A percentile compares a stretch with the other conserved stretches of the same genome.
These are phyloP conservation scores for Rubia peregrina DNA, from an alignment of 305 asterid species.

Conservation along the genomic window DNA sequence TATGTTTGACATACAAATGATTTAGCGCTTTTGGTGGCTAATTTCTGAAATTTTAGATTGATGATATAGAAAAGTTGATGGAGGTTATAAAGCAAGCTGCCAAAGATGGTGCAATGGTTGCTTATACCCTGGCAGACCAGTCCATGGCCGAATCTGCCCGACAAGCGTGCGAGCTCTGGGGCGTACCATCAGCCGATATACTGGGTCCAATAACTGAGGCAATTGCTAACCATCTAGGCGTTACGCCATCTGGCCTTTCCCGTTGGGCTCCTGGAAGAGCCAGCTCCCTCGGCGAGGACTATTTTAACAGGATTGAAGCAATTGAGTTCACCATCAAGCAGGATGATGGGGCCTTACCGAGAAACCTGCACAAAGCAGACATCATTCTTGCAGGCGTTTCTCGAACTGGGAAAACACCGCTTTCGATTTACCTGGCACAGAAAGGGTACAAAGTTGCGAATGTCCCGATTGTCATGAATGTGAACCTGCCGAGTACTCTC, in stretches of 20 bases:
- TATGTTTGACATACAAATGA: neutral
- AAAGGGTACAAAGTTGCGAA: constrained; percentile 93
- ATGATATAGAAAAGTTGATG: constrained; percentile 59
- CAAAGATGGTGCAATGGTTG: constrained; percentile 68
- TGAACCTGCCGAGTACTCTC: constrained; percentile 55
- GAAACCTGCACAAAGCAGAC: constrained; percentile 65
- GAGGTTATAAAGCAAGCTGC: constrained; percentile 74
- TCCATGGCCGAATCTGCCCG: constrained; percentile 62
- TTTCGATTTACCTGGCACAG: constrained; percentile 79
- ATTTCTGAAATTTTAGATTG: constrained; percentile 34
- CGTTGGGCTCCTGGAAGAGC: constrained; percentile 81
- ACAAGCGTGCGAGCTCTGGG: constrained; percentile 74
- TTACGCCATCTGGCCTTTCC: constrained; percentile 78
- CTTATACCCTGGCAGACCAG: constrained; percentile 68
- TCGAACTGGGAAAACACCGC: constrained; percentile 85
- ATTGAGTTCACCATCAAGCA: constrained; percentile 92
- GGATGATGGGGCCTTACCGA: constrained; percentile 90
- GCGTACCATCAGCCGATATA: constrained; percentile 57
- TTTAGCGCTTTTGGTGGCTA: neutral
- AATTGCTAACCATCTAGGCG: constrained; percentile 63
- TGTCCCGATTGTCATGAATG: constrained; percentile 73
- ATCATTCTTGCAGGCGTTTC: constrained; percentile 81
- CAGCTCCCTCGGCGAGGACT: constrained; percentile 58
- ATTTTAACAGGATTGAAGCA: constrained; percentile 77
- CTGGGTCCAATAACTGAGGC: constrained; percentile 75